Base-by-base conservation (phyloP, 2,329 filamentous ascomycete genomes). In the Aspergillus hiratsukae region DNA sequence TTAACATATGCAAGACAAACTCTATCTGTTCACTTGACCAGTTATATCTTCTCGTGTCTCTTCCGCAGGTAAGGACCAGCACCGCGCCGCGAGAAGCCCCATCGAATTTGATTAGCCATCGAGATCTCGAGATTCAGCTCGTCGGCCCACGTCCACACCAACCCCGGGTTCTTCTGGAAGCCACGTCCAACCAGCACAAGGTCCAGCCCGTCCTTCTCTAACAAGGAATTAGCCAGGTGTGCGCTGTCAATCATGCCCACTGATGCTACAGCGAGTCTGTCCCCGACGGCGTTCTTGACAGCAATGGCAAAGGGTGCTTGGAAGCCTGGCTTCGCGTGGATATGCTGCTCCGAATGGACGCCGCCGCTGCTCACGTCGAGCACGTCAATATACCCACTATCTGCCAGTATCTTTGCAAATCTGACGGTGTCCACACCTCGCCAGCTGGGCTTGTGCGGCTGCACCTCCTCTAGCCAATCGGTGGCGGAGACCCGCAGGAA, bases 151-250 rank as follows among this genome's bases (percentile, higher is more conserved):
- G 83, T 80, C 73, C 90, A 84, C 9, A 91, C 88, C 68, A 91
- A 85, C 54, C 89, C 86, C 0, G 91, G 89, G 69, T 96, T 90
- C 69, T 90, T 85, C 74, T 95, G 80, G 73, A 94, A 94, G 68
- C 88, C 87, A 54, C 90, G 80, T 0, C 84, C 92, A 1, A 88
- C 79, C 19, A 92, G 79, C 0, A 88, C 85, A 27, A 92, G 71
- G 68, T 97, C 91, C 56, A 86, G 66, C 60, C 75, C 72, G 14
- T 76, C 72, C 58, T 75, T 71, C 56, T 83, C 77, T 3, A 84
- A 67, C 67, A 87, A 57, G 76, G 84, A 63, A 80, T 85, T 81
- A 5, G 90, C 91, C 69, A 88, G 80, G 65, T 86, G 83, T 1
- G 85, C 87, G 29, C 82, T 82, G 43, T 82, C 85, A 63, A 96